Evolutionary conservation across 1,284 basidiomycete species (phyloP), one percentile per base, ranked within the genome.

Genomic region (Coniferiporia sulphurascens): DNA sequence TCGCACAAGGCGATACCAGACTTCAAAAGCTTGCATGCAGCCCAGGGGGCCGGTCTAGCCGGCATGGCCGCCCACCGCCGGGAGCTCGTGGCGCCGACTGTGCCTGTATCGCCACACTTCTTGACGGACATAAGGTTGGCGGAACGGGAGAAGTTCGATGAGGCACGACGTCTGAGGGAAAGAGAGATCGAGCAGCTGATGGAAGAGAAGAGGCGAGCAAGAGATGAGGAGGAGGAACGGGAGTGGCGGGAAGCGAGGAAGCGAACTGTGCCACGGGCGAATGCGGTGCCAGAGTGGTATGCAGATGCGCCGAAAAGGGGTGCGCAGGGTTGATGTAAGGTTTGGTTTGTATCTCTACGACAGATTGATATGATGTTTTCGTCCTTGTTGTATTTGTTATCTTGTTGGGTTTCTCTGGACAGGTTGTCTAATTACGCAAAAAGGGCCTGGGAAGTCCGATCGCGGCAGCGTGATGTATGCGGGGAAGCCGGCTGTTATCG

Each of bases 241-340:
- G 82, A 83, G 73, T 69, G 85, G 58, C 77, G 68, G 69, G 83
- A 82, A 70, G 63, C 84, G 65, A 73, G 87, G 66, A 81, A 75
- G 73, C 78, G 75, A 62, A 78, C 84, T 10, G 73, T 89, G 51
- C 83, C 84, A n/a, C 83, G 76, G 70, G 87, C 87, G 55, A 78
- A 89, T 70, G 80, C 81, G 65, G 77, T 90, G 19, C 87, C 87
- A 8, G 84, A 84, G 63, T 90, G 87, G 87, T 90, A 90, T 67
- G 81, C 77, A 63, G 74, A 80, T 52, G 79, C 76, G 63, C 84
- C 84, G 63, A 84, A 77, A 74, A 77, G 72, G 32, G 15, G 46
- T 41, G 41, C 55, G 48, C 32, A 38, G 52, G 32, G 22, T 36
- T 17, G 56, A 50, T 48, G 46, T 22, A 17, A 5, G 43, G 17